phyloP scores from a whole-genome alignment of 306 rosid genomes.

The Casuarina cunninghamiana region DNA sequence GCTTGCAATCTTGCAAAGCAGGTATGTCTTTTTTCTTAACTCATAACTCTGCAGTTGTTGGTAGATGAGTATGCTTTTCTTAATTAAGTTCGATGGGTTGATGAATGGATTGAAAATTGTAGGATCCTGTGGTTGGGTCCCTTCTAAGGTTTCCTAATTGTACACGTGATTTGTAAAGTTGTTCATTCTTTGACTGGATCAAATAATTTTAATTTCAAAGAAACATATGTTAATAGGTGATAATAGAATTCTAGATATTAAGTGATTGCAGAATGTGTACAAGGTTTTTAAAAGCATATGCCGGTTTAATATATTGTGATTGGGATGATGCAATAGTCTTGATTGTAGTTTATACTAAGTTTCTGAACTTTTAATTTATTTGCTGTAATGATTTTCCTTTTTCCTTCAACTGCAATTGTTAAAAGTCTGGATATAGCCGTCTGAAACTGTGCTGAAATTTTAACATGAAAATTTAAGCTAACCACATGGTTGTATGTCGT shows the following conservation, averaged over 20 bases:
- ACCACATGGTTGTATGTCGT: neutral
- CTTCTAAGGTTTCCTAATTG: neutral
- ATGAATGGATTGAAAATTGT: too few species aligned
- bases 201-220: neutral
- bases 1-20: constrained; percentile 96
- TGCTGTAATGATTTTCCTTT: neutral
- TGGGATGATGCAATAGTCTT: neutral
- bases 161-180: neutral
- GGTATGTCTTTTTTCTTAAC: constrained; percentile 47
- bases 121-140: too few species aligned
- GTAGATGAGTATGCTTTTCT: neutral
- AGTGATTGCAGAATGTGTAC: neutral
- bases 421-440: neutral
- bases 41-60: neutral
- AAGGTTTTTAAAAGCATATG: neutral
- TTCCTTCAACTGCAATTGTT: neutral
- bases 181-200: neutral
- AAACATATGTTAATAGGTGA: neutral
- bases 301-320: neutral
- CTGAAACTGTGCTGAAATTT: neutral
- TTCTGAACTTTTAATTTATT: neutral
- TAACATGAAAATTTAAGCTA: neutral
- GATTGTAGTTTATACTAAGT: neutral
- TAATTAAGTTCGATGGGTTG: neutral
- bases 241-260: neutral